Evolutionary conservation across 805 yeast genomes (phyloP).

Genomic region (Kluyveromyces lactis): DNA sequence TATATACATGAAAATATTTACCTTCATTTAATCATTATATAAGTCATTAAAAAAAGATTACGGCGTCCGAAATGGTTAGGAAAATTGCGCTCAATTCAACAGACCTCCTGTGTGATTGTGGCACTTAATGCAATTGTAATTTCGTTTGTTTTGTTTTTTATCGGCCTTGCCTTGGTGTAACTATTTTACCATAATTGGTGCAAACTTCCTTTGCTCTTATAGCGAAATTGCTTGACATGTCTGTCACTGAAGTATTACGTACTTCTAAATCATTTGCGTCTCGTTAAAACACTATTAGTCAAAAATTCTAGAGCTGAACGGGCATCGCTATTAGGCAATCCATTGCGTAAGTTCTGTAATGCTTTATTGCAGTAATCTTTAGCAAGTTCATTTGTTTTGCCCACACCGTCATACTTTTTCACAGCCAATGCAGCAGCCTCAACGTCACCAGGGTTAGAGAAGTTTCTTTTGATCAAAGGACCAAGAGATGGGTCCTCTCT

Average conservation of each 20-base stretch:
- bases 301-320: slow-evolving; percentile 79
- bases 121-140: no score
- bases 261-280: slow-evolving; percentile 71
- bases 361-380: slow-evolving; percentile 72
- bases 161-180: no score
- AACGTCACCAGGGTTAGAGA: slow-evolving; percentile 73
- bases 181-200: no score
- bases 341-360: slow-evolving; percentile 50
- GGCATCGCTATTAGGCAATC: slow-evolving; percentile 82
- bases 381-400: slow-evolving; percentile 69
- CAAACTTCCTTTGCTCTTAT: no score
- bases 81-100: no score
- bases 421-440: slow-evolving; percentile 75
- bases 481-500: slow-evolving; percentile 78
- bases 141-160: no score
- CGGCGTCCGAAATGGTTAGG: no score
- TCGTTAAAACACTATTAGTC: slow-evolving; percentile 74
- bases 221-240: no score
- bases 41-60: background rate
- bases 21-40: background rate
- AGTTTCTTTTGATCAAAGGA: slow-evolving; percentile 73
- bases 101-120: no score
- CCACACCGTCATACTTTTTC: slow-evolving; percentile 60
- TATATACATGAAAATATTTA: background rate
- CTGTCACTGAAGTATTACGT: no score